Percentiles rank a stretch among this genome's conserved stretches.
phyloP scores from a whole-genome alignment of 2,329 filamentous ascomycete genomes.

The Ambrosiella cleistominuta region DNA sequence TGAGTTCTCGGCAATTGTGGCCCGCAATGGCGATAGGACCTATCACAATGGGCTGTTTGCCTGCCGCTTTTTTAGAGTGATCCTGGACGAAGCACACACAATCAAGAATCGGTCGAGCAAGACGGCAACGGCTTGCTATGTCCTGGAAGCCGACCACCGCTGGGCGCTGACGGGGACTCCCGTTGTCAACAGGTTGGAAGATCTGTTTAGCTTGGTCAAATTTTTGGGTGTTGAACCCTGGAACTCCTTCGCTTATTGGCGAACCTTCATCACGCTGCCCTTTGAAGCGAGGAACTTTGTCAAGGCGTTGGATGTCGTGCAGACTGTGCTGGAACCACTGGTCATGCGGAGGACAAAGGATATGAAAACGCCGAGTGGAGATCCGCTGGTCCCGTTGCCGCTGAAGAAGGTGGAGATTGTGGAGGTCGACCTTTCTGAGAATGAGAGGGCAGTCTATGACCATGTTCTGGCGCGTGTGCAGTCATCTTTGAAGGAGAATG shows the following conservation, averaged over 20 bases:
- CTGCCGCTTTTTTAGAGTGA: conserved; percentile 82
- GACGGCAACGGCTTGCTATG: conserved; percentile 87
- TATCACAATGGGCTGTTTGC: conserved; percentile 67
- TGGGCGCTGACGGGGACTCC: conserved; percentile 93
- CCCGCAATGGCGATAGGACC: conserved; percentile 42
- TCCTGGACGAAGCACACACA: conserved; percentile 85
- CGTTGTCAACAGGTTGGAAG: conserved; percentile 89
- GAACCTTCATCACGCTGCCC: conserved; percentile 92
- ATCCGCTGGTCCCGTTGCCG: conserved; percentile 60
- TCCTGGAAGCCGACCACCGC: conserved; percentile 65
- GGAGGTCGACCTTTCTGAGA: conserved; percentile 64
- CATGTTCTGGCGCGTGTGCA: conserved; percentile 74
- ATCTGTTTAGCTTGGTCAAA: conserved; percentile 80
- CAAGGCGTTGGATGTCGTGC: conserved; percentile 84
- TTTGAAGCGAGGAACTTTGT: conserved; percentile 94
- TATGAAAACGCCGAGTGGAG: conserved; percentile 84
- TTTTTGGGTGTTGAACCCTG: conserved; percentile 92
- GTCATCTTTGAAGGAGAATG: conserved; percentile 65
- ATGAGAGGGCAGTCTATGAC: conserved; percentile 83
- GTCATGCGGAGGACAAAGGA: conserved; percentile 91
- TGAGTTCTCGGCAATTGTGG: conserved; percentile 40
- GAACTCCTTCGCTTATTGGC: conserved; percentile 99
- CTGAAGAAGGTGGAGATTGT: conserved; percentile 70
- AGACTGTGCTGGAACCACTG: conserved; percentile 89
- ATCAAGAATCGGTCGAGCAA: conserved; percentile 88